Evolutionary conservation across 345 rosid species (phyloP).

Genomic region (Garcia nutans): DNA sequence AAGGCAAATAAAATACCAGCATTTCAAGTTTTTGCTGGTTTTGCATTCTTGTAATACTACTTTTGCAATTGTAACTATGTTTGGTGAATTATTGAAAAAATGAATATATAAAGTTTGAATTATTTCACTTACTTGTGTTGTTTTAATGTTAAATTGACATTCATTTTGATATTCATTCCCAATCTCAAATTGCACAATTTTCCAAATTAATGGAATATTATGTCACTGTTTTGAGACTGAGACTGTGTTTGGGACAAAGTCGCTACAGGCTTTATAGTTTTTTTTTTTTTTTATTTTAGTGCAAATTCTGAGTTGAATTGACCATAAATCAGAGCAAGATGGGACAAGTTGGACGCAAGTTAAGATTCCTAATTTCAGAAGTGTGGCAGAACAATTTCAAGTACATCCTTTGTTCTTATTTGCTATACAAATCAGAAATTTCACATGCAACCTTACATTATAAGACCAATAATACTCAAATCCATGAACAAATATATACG

Average conservation of each 20-base stretch:
- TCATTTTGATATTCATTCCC: background rate
- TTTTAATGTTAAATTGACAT: no score
- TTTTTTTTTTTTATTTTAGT: background rate
- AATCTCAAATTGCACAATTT: background rate
- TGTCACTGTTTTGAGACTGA: background rate
- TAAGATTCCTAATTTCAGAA: background rate
- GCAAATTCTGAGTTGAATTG: background rate
- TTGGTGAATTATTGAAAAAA: background rate
- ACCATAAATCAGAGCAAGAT: background rate
- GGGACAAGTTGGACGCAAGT: background rate
- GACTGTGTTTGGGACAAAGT: background rate
- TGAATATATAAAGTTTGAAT: background rate
- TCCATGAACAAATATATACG: no score
- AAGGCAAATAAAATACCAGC: constrained; percentile 2
- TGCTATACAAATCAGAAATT: background rate
- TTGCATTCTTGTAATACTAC: background rate
- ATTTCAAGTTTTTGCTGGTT: background rate
- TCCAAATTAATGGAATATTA: background rate
- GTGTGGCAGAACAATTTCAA: background rate
- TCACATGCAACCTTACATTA: background rate
- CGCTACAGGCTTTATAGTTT: no score
- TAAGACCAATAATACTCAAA: no score
- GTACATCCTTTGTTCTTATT: background rate
- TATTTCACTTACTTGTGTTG: background rate
- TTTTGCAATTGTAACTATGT: background rate